Conservation (phyloP, 352 stramenopile genomes). For the Phytophthora sp. region DNA sequence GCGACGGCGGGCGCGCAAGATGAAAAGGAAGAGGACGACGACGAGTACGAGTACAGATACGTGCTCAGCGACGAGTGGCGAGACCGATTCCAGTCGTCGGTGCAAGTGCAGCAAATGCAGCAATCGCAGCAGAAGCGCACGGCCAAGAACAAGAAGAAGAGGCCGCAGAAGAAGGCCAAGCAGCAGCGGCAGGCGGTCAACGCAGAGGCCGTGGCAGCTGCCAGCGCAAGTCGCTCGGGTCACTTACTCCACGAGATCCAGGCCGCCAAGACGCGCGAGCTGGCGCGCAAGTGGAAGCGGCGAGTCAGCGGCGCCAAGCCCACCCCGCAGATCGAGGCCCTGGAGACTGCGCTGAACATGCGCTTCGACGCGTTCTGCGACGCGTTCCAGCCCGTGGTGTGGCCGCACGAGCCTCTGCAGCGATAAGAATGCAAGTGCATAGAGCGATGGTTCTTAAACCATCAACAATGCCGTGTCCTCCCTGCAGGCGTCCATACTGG, state of each 20-base stretch:
- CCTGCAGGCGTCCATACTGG: no score
- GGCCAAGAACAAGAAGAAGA: constrained; percentile 20
- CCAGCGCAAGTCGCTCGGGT: constrained; percentile 27
- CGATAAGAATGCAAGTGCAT: constrained; percentile 17
- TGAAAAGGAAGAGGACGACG: constrained; percentile 28
- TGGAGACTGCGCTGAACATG: constrained; percentile 62
- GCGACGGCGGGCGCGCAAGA: neutral
- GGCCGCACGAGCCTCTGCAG: constrained; percentile 48
- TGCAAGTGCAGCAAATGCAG: constrained; percentile 12
- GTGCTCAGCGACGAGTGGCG: constrained; percentile 81
- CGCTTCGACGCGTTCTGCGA: constrained; percentile 77
- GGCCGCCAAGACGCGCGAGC: constrained; percentile 42
- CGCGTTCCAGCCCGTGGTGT: constrained; percentile 57
- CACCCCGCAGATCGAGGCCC: constrained; percentile 14
- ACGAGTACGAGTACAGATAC: constrained; percentile 75
- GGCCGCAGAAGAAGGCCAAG: constrained; percentile 17
- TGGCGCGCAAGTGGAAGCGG: constrained; percentile 38
- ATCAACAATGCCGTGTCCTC: no score
- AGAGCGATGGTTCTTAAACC: no score
- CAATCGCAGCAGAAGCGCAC: constrained; percentile 3
- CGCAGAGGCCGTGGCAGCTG: constrained; percentile 1
- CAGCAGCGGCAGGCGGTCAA: constrained; percentile 21
- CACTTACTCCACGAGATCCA: constrained; percentile 50
- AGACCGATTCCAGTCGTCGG: constrained; percentile 44
- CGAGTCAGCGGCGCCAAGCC: neutral